Evolutionary conservation across 441 rosid genomes (phyloP).

Genomic region (Euphorbia schlechtendalii): DNA sequence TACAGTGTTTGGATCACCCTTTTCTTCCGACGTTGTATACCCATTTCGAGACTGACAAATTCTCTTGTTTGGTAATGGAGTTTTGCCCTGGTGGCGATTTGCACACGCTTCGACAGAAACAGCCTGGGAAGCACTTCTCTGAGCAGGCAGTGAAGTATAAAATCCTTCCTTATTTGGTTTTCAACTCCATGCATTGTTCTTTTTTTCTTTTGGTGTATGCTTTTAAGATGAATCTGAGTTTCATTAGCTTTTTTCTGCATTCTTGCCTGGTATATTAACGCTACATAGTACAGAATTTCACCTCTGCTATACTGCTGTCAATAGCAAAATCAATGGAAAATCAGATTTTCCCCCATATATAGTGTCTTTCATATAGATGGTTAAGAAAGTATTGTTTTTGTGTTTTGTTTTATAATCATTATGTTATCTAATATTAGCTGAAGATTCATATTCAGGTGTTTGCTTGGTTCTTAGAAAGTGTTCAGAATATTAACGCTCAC

Average conservation of each 20-base stretch:
- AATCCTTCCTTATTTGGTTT: background rate
- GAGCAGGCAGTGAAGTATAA: slow-evolving; percentile 83
- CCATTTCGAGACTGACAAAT: slow-evolving; percentile 68
- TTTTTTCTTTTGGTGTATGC: slow-evolving; percentile 1
- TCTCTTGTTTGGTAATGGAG: slow-evolving; percentile 76
- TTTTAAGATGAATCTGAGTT: background rate
- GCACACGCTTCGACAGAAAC: slow-evolving; percentile 78
- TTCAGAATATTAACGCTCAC: too few species aligned
- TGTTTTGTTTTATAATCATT: too few species aligned
- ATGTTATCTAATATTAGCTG: too few species aligned
- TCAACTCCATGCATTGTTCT: background rate
- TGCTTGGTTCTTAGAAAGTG: too few species aligned
- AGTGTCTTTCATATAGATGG: too few species aligned
- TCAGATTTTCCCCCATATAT: too few species aligned
- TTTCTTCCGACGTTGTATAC: slow-evolving; percentile 79
- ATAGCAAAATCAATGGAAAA: too few species aligned
- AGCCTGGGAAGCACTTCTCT: slow-evolving; percentile 68
- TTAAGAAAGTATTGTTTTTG: too few species aligned
- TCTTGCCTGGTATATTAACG: background rate
- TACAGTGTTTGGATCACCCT: slow-evolving; percentile 76
- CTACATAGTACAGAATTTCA: too few species aligned
- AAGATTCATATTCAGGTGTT: too few species aligned
- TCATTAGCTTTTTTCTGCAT: background rate
- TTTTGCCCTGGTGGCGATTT: slow-evolving; percentile 84
- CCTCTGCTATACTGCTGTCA: too few species aligned